Base-by-base conservation (phyloP, 2,329 filamentous ascomycete species). In the Sclerotinia minor region DNA sequence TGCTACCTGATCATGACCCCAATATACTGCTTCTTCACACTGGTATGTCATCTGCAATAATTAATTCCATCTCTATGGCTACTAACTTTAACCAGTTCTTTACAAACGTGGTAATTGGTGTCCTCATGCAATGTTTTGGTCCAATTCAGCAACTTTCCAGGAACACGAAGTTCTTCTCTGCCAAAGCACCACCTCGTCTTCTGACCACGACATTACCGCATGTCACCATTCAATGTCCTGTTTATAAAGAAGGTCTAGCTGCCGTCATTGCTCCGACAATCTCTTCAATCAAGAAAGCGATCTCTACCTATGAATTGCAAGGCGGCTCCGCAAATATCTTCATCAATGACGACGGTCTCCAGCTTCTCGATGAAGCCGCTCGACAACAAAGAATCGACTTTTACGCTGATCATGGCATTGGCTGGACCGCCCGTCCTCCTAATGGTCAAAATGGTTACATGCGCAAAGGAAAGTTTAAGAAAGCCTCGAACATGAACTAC, bases 141-240 rank as follows among this genome's bases (percentile, higher is more conserved):
- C 91, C 92, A 0, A 86, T 93, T 68, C 84, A 85, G 57, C 90
- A 94, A 76, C 83, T 94, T 76, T 85, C 83, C 47, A 80, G 84
- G 74, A 95, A 95, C 83, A 92, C 90, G 75, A 91, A 90, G 78
- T 94, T 89, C 81, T 95, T 90, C 80, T 94, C 92, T 0, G 92
- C 90, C 1, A 82, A 83, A n/a, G 83, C 89, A 8, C 87, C 89
- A 1, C 84, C 84, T 21, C 82, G 89, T 59, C 78, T 93, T 47
- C 84, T 85, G 67, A 80, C 79, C 1, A 74, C 79, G 5, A 76
- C 82, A 32, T 82, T 94, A 21, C 90, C 90, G 2, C 91, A 92
- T 75, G 83, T 92, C 71, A 94, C 91, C 3, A 90, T 96, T 55
- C 92, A 96, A 76, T 94, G 91, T 77, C 92, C 92, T 7, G 91